Conservation (phyloP, 2,329 filamentous ascomycete genomes). For the Botrytis cinerea region DNA sequence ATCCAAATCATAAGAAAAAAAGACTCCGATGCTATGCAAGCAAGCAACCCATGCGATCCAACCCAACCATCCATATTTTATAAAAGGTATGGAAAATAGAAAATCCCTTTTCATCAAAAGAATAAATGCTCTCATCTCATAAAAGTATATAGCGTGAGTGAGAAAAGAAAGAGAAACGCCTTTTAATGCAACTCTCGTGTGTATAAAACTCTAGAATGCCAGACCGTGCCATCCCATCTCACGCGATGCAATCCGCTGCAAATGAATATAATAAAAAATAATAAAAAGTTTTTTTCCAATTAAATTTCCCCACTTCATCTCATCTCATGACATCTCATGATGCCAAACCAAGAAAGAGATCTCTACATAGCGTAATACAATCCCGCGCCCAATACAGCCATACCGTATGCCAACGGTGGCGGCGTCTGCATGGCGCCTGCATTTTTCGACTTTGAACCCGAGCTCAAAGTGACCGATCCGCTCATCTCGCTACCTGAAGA, state of each 20-base stretch:
- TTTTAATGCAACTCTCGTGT: background rate
- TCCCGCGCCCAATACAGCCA: slow-evolving; percentile 34
- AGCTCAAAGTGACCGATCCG: slow-evolving; percentile 26
- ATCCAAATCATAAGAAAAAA: background rate
- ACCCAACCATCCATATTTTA: background rate
- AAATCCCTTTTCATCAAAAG: background rate
- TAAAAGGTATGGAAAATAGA: background rate
- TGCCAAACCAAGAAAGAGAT: slow-evolving; percentile 16
- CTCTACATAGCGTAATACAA: slow-evolving; percentile 32
- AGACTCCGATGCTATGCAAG: background rate
- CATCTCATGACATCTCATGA: background rate
- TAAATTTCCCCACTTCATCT: background rate
- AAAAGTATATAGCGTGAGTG: no score
- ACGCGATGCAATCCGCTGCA: background rate
- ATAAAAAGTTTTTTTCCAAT: background rate
- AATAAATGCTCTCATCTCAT: background rate
- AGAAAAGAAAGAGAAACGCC: background rate
- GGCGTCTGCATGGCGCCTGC: slow-evolving; percentile 26
- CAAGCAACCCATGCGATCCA: background rate
- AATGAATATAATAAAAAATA: background rate
- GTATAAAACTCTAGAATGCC: background rate
- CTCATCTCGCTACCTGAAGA: slow-evolving; percentile 22
- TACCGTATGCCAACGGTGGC: slow-evolving; percentile 28
- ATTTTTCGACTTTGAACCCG: slow-evolving; percentile 28
- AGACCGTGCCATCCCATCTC: background rate